Evolutionary conservation across 352 stramenopile species (phyloP), one percentile per base, ranked within the genome.

Genomic region (Phytopythium cucurbitacearum): DNA sequence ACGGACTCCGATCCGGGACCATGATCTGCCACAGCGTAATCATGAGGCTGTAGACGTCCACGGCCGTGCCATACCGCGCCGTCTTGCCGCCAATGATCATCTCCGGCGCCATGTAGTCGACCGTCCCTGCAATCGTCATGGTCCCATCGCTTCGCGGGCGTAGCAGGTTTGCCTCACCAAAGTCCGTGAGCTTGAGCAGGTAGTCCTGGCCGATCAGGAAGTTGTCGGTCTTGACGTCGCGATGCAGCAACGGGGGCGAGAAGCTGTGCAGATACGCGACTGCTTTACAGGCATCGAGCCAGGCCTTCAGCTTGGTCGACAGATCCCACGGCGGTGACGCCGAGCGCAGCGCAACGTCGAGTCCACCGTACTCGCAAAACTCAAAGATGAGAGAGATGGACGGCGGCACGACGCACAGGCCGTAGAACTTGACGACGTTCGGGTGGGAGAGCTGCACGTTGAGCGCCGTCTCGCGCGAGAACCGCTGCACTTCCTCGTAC

Each of bases 11-110:
- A 35, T 69, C 73, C 1, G 84, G 84, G 35, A 92, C 80, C 69
- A 94, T 80, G 58, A 94, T 94, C 61, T 94, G 80, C 84, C 84
- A 94, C 8, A 94, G 58, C 47, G 84, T 94, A 54, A 94, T 91
- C 79, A 91, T 91, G 7, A 94, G 57, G 53, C 81, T 92, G 66
- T 94, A 94, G 21, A 91, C 82, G 48, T 94, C 84, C 1, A 90
- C 81, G 4, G 75, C 81, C 0, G 84, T 89, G 56, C 71, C 84
- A 33, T 94, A 94, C 3, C 77, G 64, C 3, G 84, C 81, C 5
- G 81, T 89, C 56, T 92, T 92, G 51, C 84, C 81, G 3, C 84
- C 84, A 5, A 88, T 76, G 39, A 91, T 91, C 80, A 91, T 92
- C 59, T 92, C 82, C 0, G 82, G 82, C 0, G 82, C 84, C 84